phyloP scores from a whole-genome alignment of 352 stramenopile genomes.

The Pythium dissotocum region DNA sequence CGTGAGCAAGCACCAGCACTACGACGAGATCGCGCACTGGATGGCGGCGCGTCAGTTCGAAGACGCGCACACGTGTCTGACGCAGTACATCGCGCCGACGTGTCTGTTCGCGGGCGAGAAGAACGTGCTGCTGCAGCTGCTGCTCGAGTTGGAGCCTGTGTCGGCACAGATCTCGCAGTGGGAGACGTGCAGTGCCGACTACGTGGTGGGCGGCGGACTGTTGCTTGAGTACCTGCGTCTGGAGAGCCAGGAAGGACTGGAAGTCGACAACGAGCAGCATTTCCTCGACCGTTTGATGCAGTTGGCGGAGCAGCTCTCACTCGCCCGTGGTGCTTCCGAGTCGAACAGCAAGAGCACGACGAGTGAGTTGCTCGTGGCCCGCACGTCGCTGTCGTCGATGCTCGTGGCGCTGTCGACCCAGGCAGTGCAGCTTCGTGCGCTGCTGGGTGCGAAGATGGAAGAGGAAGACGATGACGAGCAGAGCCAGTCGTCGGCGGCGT shows the following conservation, averaged over 20 bases:
- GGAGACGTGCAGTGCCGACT: slow-evolving; percentile 47
- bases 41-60: slow-evolving; percentile 62
- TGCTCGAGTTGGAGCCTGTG: slow-evolving; percentile 60
- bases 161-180: slow-evolving; percentile 60
- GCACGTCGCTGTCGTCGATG: slow-evolving; percentile 31
- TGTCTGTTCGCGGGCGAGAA: slow-evolving; percentile 74
- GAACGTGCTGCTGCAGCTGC: slow-evolving; percentile 47
- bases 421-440: slow-evolving; percentile 21
- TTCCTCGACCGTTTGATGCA: slow-evolving; percentile 63
- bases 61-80: slow-evolving; percentile 60
- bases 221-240: slow-evolving; percentile 72
- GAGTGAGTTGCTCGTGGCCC: slow-evolving; percentile 26
- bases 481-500: slow-evolving; percentile 8
- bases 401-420: slow-evolving; percentile 26
- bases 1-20: slow-evolving; percentile 45
- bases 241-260: slow-evolving; percentile 58
- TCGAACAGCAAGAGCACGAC: slow-evolving; percentile 5
- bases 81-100: slow-evolving; percentile 54
- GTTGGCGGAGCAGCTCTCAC: slow-evolving; percentile 54
- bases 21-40: slow-evolving; percentile 76
- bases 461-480: slow-evolving; percentile 15
- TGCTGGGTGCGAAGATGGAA: slow-evolving; percentile 10
- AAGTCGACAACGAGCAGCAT: slow-evolving; percentile 51
- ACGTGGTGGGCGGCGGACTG: slow-evolving; percentile 57
- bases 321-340: neutral